Base-by-base conservation (phyloP, 495 filamentous ascomycete species). In the Neohortaea acidophila region DNA sequence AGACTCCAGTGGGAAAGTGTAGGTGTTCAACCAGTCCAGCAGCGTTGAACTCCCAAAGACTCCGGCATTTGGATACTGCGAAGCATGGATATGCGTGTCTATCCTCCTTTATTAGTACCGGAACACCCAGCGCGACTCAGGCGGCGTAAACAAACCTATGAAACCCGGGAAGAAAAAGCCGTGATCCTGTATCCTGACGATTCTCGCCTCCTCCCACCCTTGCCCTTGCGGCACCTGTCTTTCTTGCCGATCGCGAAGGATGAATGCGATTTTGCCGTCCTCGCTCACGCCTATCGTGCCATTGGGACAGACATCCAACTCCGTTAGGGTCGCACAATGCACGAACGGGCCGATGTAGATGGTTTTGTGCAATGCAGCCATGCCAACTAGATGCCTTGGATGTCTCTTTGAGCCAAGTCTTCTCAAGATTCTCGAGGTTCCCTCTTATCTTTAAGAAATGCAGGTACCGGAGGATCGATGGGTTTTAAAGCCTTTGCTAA, bases 151-250 rank as follows among this genome's bases (percentile, higher is more conserved):
- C 64, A 28, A 49, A 85, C 82, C 84, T 30, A 96, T 77, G 55
- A 96, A 92, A 11, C 87, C 87, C 0, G 87, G 87, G 50, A 94
- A 94, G 63, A 87, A 93, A 59, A 93, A 94, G 40, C 63, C 64
- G 48, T 52, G 33, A 4, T 41, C 51, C 21, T 36, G 32, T 13
- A 56, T 44, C 15, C 39, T 32, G 2, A 63, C 47, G 5, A 54
- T 62, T 58, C 49, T 49, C 45, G 31, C 61, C 41, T 37, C 59
- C 47, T 47, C 54, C 61, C 45, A 73, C 4, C 57, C 59, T 11
- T 77, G 64, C 7, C 62, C 65, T 33, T 64, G 59, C 14, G 59
- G 43, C 7, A 66, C 51, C 12, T 58, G 44, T 14, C 62, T n/a
- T 2, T 50, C 51, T 41, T 61, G 53, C 4, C 47, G 45, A 32